phyloP scores from a whole-genome alignment of 345 rosid species.

The Citrus sinensis region DVS_A1.0 CM039166.1:16883501-16884000 shows the following conservation, averaged over 20 bases:
- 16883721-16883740: neutral
- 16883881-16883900: constrained; percentile 35
- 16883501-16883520: neutral
- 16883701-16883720: neutral
- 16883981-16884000: constrained; percentile 48
- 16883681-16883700: neutral
- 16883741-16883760: neutral
- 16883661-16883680: neutral
- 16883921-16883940: neutral
- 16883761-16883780: neutral
- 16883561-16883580: neutral
- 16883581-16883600: neutral
- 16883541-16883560: neutral
- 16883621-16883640: neutral
- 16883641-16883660: neutral
- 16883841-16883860: constrained; percentile 43
- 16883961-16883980: constrained; percentile 23
- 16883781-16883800: neutral
- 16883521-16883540: neutral
- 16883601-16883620: neutral
- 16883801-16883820: neutral
- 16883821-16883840: constrained; percentile 52
- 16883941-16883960: neutral
- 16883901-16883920: constrained; percentile 1
- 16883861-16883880: constrained; percentile 42